phyloP scores from a whole-genome alignment of 345 rosid genomes.

The Rhodomyrtus tomentosa region DNA sequence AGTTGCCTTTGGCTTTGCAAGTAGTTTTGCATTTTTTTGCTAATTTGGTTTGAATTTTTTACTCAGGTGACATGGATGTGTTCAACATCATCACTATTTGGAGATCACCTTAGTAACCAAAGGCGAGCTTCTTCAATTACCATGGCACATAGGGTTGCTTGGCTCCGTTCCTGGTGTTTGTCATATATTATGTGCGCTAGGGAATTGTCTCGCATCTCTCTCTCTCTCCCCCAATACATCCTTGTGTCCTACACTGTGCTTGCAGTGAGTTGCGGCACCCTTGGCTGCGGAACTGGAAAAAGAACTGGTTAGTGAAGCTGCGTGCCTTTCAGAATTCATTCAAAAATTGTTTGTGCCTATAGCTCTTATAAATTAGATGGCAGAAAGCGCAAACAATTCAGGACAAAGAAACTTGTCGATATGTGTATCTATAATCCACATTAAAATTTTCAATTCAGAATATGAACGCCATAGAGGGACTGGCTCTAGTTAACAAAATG shows the following conservation, averaged over 20 bases:
- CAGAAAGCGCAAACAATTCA: background rate
- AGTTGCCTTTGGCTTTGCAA: background rate
- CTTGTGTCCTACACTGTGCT: background rate
- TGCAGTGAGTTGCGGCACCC: background rate
- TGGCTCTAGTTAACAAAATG: background rate
- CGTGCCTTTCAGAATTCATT: background rate
- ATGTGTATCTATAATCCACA: background rate
- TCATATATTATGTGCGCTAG: background rate
- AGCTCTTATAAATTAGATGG: background rate
- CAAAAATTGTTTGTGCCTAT: background rate
- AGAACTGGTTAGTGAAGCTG: background rate
- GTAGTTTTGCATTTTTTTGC: background rate
- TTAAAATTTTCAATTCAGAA: background rate
- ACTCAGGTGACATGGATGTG: background rate
- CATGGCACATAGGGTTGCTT: background rate
- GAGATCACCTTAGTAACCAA: background rate
- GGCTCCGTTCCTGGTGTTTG: background rate
- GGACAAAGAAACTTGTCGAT: background rate
- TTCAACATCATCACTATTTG: background rate
- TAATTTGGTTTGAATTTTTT: background rate
- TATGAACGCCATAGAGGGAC: background rate
- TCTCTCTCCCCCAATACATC: background rate
- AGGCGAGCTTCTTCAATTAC: background rate
- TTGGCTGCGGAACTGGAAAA: background rate
- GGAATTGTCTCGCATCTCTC: background rate